Evolutionary conservation across 148 eudicot species (phyloP), one percentile per base, ranked within the genome.

Genomic region (Rhododendron ovatum): DNA sequence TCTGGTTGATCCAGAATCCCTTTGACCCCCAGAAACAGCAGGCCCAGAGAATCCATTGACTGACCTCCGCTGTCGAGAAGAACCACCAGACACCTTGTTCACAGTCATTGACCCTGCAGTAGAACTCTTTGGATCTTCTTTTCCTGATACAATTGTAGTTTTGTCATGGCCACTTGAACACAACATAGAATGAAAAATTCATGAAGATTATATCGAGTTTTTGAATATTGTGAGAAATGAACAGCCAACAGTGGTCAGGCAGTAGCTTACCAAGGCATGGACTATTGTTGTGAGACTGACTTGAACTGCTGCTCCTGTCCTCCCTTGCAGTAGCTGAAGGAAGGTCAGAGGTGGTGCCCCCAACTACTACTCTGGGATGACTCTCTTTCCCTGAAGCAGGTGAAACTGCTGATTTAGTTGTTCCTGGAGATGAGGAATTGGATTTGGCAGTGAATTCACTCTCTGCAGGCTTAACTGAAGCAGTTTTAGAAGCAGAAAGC

Each of bases 271-370:
- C 76, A 71, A 71, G 39, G 39, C 41, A 87, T 82, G 92, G 94
- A 84, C 96, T 93, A 81, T 92, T 91, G 57, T 93, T 92, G 43
- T 88, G 98, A 28, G 95, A 95, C 84, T 91, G 96, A 86, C 98
- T 95, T n/a, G 95, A 93, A 87, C 95, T 92, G 85, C 96, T 91
- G 84, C 94, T 92, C 85, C 91, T 95, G 73, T 92, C 98, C 85
- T 93, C 96, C 86, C 84, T 92, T 28, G 82, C 88, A 7, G 86
- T 85, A 63, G 92, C 50, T 37, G 88, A 89, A 84, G 90, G 92
- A 59, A 78, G 35, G 69, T 94, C 95, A 87, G 89, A 87, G 80
- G 88, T 83, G 83, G 88, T 83, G 50, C 92, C 89, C 2, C 91
- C 90, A 71, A 47, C 88, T 57, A 69, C 85, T 83, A 80, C 77